Conservation (phyloP, 352 stramenopile genomes). For the Pythium periplocum region DNA sequence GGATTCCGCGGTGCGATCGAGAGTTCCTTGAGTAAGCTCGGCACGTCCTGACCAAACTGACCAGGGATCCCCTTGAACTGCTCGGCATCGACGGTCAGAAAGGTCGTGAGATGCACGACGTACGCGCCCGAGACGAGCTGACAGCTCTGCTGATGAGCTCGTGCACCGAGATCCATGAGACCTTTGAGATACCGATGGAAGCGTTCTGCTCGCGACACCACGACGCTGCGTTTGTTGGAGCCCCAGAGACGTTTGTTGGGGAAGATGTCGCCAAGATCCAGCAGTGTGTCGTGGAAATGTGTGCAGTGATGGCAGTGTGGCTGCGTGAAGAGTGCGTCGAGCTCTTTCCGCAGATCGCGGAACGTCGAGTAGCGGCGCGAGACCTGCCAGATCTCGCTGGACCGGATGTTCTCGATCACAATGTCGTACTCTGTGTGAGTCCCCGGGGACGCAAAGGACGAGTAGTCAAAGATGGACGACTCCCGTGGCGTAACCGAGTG, state of each 20-base stretch:
- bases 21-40: slow-evolving; percentile 42
- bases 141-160: slow-evolving; percentile 48
- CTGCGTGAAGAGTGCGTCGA: slow-evolving; percentile 38
- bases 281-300: slow-evolving; percentile 35
- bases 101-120: slow-evolving; percentile 47
- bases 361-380: slow-evolving; percentile 65
- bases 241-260: slow-evolving; percentile 59
- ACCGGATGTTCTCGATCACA: slow-evolving; percentile 50
- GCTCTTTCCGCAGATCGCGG: slow-evolving; percentile 49
- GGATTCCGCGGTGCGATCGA: slow-evolving; percentile 10
- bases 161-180: slow-evolving; percentile 47
- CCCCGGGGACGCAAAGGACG: slow-evolving; percentile 30
- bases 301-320: slow-evolving; percentile 66
- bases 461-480: slow-evolving; percentile 35
- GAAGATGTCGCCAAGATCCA: slow-evolving; percentile 41
- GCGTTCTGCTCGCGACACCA: slow-evolving; percentile 33
- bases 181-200: slow-evolving; percentile 56
- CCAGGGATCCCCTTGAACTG: slow-evolving; percentile 35
- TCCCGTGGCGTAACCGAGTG: slow-evolving; percentile 60
- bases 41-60: slow-evolving; percentile 29
- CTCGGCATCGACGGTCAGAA: slow-evolving; percentile 49
- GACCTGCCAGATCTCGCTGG: slow-evolving; percentile 51
- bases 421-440: slow-evolving; percentile 67
- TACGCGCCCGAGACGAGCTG: slow-evolving; percentile 44
- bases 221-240: slow-evolving; percentile 33